phyloP scores from a whole-genome alignment of 768 basidiomycete species.

The Termitomyces sp. region DNA sequence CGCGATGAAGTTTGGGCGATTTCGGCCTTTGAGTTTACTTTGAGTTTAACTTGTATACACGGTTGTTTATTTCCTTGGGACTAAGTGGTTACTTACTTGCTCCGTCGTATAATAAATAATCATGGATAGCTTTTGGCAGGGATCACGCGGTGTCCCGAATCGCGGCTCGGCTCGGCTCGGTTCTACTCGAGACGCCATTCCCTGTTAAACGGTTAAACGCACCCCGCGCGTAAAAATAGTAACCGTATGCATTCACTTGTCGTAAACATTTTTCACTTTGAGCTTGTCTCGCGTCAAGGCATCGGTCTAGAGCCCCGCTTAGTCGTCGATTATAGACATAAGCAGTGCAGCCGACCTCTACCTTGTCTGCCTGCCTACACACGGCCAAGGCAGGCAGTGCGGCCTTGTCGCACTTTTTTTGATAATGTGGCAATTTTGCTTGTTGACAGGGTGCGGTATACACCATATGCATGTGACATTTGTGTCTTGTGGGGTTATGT shows the following conservation, averaged over 20 bases:
- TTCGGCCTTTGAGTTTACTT: neutral
- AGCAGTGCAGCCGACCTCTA: neutral
- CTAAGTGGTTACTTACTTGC: no score
- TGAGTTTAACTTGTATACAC: neutral
- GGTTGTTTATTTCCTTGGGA: no score
- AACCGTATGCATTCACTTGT: neutral
- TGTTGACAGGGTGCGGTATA: neutral
- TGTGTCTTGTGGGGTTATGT: neutral
- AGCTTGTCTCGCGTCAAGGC: neutral
- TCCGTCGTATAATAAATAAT: no score
- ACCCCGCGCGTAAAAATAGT: neutral
- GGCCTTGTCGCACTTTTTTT: neutral
- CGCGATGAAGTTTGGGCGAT: neutral
- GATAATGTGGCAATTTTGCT: neutral
- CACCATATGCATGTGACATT: neutral
- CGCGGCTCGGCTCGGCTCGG: neutral
- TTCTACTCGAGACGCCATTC: neutral
- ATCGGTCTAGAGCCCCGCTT: neutral
- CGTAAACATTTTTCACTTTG: neutral
- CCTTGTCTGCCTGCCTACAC: no score
- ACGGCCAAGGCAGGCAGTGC: neutral
- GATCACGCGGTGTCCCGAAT: neutral
- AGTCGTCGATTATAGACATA: no score
- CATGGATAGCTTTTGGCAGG: neutral
- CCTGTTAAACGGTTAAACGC: neutral